phyloP scores from a whole-genome alignment of 179 eudicot genomes.

The Sideroxylon spinosum region DNA sequence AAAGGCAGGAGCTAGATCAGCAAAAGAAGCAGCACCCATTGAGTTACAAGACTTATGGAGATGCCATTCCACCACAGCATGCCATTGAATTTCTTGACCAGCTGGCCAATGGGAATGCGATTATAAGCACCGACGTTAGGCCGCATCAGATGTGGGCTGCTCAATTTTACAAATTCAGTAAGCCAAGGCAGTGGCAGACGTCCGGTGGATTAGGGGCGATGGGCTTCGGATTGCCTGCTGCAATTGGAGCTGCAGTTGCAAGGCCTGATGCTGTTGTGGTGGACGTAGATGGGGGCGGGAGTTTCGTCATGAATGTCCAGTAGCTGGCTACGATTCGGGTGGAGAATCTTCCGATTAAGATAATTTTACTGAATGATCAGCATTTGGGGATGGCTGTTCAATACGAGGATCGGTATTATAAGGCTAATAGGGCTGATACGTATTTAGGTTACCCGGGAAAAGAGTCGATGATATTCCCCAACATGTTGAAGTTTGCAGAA shows the following conservation, averaged over 20 bases:
- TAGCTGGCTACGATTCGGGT: slow-evolving; percentile 53
- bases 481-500: slow-evolving; percentile 82
- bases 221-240: slow-evolving; percentile 96
- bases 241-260: slow-evolving; percentile 88
- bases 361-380: slow-evolving; percentile 67
- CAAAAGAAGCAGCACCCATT: slow-evolving; percentile 56
- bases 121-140: slow-evolving; percentile 84
- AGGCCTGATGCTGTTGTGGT: slow-evolving; percentile 74
- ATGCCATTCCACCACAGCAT: slow-evolving; percentile 86
- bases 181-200: slow-evolving; percentile 86
- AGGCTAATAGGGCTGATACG: slow-evolving; percentile 79
- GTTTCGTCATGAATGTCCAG: slow-evolving; percentile 83
- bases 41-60: slow-evolving; percentile 75
- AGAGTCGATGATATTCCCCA: slow-evolving; percentile 56
- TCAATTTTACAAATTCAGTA: slow-evolving; percentile 51
- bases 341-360: slow-evolving; percentile 81
- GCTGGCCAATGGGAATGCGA: slow-evolving; percentile 68
- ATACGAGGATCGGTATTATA: slow-evolving; percentile 85
- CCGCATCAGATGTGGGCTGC: slow-evolving; percentile 99
- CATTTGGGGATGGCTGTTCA: slow-evolving; percentile 89
- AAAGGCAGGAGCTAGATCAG: slow-evolving; percentile 61
- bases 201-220: slow-evolving; percentile 89
- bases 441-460: slow-evolving; percentile 72
- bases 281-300: slow-evolving; percentile 81
- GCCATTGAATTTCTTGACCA: slow-evolving; percentile 92